Evolutionary conservation across 139 green algal genomes (phyloP), one percentile per base, ranked within the genome.

Genomic region (Chlamydomonas sphaeroides): DNA sequence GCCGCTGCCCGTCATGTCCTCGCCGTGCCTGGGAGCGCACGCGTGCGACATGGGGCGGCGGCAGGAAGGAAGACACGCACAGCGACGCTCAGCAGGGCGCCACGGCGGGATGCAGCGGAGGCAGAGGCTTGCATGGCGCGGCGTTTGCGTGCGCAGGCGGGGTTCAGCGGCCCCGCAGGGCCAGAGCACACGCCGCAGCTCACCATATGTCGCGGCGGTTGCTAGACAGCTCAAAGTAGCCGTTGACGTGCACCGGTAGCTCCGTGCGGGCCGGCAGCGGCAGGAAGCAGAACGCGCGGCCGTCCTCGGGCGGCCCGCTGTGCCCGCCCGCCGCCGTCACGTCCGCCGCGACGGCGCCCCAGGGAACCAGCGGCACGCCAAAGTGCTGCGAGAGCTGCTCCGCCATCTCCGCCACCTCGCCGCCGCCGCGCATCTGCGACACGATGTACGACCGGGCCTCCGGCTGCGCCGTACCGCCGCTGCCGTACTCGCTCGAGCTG

Each of bases 281-380:
- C 70, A 97, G 87, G 85, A 97, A 97, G 84, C 92, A 96, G 73
- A 95, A 97, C 1, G 94, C 94, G 20, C 83, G 87, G 30, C 93
- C 93, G 8, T 76, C 81, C 28, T 25, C 62, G 35, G 42, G 56
- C 63, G 32, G 65, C 76, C 57, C n/a, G n/a, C n/a, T n/a, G 7
- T 15, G 94, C 38, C 94, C 89, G 72, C 93, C 36, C 56, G 38
- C n/a, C 23, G 38, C 66, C 17, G 84, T 89, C 48, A 93, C 78
- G 20, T 91, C 89, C 2, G 92, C 93, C 23, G 92, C 93, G 2
- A 95, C 87, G 17, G 89, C 91, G 18, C 67, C 90, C 91, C 92
- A 96, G 0, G 93, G 85, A 10, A 94, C 71, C 23, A 96, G 81
- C 11, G 92, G 79, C 65, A 91, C 86, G 0, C 86, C 83, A 59